Percentiles rank a stretch among this genome's conserved stretches.
Evolutionary conservation across 1,284 basidiomycete genomes (phyloP).

Genomic region (Marasmius tenuissimus): DNA sequence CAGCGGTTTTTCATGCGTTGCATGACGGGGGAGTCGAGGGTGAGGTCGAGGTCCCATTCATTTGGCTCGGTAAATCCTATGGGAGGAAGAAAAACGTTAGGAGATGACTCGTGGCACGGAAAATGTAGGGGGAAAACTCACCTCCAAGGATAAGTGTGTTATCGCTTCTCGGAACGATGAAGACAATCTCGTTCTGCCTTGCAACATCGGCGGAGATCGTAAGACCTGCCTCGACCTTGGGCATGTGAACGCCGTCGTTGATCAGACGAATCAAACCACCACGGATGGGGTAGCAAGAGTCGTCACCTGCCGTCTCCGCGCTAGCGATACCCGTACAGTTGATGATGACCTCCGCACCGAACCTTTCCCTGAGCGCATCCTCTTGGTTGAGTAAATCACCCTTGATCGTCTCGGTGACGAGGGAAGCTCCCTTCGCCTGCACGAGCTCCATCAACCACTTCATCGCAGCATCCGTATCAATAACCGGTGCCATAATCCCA

Average conservation of each 20-base stretch:
- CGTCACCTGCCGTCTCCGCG: constrained; percentile 30
- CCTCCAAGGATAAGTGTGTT: constrained; percentile 31
- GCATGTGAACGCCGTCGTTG: constrained; percentile 36
- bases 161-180: constrained; percentile 34
- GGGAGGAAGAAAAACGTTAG: background rate
- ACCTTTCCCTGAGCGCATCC: constrained; percentile 27
- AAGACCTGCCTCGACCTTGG: constrained; percentile 31
- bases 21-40: constrained; percentile 32
- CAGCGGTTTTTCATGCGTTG: constrained; percentile 32
- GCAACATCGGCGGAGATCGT: constrained; percentile 24
- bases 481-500: constrained; percentile 31
- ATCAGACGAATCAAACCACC: constrained; percentile 36
- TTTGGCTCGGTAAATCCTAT: constrained; percentile 26
- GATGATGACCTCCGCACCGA: constrained; percentile 32
- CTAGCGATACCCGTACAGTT: constrained; percentile 35
- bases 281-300: constrained; percentile 33
- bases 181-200: constrained; percentile 29
- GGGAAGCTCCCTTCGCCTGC: constrained; percentile 28
- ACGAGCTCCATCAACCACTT: constrained; percentile 29
- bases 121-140: background rate
- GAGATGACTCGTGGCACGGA: background rate
- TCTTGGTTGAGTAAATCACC: constrained; percentile 27
- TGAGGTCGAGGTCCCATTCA: constrained; percentile 29
- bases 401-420: constrained; percentile 28
- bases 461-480: constrained; percentile 39